Evolutionary conservation across 2,329 filamentous ascomycete genomes (phyloP).

Genomic region (Claviceps lovelessii): DNA sequence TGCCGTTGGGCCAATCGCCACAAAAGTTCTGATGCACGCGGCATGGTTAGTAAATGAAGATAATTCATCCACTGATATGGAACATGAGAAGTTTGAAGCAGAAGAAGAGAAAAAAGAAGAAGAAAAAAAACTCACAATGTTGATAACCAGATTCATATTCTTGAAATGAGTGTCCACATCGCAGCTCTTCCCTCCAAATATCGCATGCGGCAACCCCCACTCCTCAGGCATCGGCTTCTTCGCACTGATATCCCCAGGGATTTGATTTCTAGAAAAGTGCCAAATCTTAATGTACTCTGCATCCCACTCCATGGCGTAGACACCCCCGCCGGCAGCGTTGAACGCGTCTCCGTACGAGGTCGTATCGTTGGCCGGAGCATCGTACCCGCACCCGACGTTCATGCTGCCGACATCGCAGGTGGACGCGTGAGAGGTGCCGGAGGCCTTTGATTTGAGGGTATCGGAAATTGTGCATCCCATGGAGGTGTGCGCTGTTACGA

Average conservation of each 20-base stretch:
- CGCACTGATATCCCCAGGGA: slow-evolving; percentile 50
- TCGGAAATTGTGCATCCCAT: slow-evolving; percentile 18
- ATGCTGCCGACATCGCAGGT: slow-evolving; percentile 24
- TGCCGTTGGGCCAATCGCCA: slow-evolving; percentile 52
- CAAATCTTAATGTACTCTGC: slow-evolving; percentile 53
- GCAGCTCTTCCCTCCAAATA: slow-evolving; percentile 52
- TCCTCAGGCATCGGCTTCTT: slow-evolving; percentile 44
- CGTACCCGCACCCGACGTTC: slow-evolving; percentile 33
- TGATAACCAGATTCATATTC: slow-evolving; percentile 57
- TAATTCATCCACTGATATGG: no score
- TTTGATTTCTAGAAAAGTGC: slow-evolving; percentile 54
- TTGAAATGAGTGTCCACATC: slow-evolving; percentile 52
- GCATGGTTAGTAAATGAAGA: background rate
- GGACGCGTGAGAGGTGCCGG: slow-evolving; percentile 14
- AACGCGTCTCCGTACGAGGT: slow-evolving; percentile 47
- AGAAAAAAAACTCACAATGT: slow-evolving; percentile 33
- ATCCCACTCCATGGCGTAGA: slow-evolving; percentile 62
- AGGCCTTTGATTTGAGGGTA: slow-evolving; percentile 10
- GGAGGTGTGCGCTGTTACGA: slow-evolving; percentile 47
- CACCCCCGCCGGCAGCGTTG: slow-evolving; percentile 51
- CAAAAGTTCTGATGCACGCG: slow-evolving; percentile 47
- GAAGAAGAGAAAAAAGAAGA: background rate
- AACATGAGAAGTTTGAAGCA: background rate
- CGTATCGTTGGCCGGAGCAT: slow-evolving; percentile 25
- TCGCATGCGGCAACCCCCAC: slow-evolving; percentile 57